These are phyloP conservation scores for Clarireedia paspali DNA, from an alignment of 2,329 filamentous ascomycete species.

Conservation along the genomic window DNA sequence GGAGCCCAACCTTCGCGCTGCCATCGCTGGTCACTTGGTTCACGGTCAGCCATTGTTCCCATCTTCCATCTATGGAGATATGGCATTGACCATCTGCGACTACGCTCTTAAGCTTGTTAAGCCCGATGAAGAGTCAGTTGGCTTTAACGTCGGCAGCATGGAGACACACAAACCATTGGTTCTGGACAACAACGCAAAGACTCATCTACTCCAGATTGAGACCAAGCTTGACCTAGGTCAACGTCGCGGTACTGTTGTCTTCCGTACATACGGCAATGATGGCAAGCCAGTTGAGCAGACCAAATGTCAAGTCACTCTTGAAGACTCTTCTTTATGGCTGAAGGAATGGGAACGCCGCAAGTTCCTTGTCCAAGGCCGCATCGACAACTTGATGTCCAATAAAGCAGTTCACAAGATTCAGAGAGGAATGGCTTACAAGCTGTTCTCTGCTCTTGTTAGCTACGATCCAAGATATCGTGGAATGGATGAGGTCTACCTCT, in stretches of 20 bases:
- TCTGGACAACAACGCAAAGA: slow-evolving; percentile 24
- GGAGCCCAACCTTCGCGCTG: slow-evolving; percentile 28
- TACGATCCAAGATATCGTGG: slow-evolving; percentile 45
- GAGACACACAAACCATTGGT: slow-evolving; percentile 65
- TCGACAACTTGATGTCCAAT: slow-evolving; percentile 32
- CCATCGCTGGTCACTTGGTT: slow-evolving; percentile 48
- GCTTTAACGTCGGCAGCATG: slow-evolving; percentile 54
- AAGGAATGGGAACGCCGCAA: slow-evolving; percentile 9
- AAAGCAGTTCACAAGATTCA: slow-evolving; percentile 57
- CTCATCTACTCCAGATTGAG: slow-evolving; percentile 14
- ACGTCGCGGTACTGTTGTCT: slow-evolving; percentile 10
- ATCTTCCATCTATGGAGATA: slow-evolving; percentile 48
- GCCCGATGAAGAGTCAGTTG: slow-evolving; percentile 32
- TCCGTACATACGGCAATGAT: slow-evolving; percentile 10
- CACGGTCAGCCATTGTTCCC: slow-evolving; percentile 46
- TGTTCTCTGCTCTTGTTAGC: slow-evolving; percentile 48
- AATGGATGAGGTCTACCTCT: slow-evolving; percentile 48
- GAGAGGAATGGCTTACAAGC: slow-evolving; percentile 67
- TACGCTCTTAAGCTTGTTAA: slow-evolving; percentile 41
- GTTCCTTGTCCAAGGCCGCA: slow-evolving; percentile 28
- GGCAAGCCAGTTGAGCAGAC: slow-evolving; percentile 11
- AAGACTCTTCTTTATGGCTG: slow-evolving; percentile 6
- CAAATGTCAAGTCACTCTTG: slow-evolving; percentile 8
- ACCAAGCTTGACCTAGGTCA: slow-evolving; percentile 14
- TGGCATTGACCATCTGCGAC: slow-evolving; percentile 49